Conservation (phyloP, 1,284 basidiomycete genomes). For the Boletellus sp. region DNA sequence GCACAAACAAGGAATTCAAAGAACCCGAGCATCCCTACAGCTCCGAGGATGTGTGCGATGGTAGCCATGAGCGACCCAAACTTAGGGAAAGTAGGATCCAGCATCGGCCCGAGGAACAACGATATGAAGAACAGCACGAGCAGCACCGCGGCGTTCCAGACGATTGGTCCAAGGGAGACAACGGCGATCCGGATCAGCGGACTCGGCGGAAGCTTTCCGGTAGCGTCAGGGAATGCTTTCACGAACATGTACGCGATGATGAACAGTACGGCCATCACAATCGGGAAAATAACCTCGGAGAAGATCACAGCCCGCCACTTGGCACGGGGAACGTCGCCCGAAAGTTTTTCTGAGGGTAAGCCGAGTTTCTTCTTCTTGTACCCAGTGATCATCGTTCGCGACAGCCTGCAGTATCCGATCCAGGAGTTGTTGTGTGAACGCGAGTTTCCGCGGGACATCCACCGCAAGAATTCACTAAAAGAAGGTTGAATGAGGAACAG, state of each 20-base stretch:
- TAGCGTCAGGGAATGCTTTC: constrained; percentile 72
- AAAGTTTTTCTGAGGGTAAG: constrained; percentile 91
- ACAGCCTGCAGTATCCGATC: constrained; percentile 95
- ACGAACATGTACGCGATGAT: constrained; percentile 89
- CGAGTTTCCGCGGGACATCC: constrained; percentile 97
- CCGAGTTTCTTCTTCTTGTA: constrained; percentile 97
- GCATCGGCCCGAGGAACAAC: constrained; percentile 88
- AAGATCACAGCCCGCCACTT: constrained; percentile 86
- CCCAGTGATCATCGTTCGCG: constrained; percentile 92
- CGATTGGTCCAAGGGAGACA: constrained; percentile 91
- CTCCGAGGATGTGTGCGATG: constrained; percentile 77
- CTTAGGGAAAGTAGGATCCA: constrained; percentile 78
- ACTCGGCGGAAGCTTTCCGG: constrained; percentile 67
- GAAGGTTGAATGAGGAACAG: constrained; percentile 9
- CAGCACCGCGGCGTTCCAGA: constrained; percentile 90
- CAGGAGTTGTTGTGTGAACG: constrained; percentile 95
- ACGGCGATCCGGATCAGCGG: constrained; percentile 90
- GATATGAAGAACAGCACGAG: constrained; percentile 86
- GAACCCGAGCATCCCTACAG: constrained; percentile 85
- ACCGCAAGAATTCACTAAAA: constrained; percentile 84
- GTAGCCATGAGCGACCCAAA: constrained; percentile 91
- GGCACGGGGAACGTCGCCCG: constrained; percentile 87
- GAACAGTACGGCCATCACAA: constrained; percentile 80
- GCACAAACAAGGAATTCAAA: constrained; percentile 87
- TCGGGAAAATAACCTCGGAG: constrained; percentile 84